Percentiles rank a stretch among this genome's conserved stretches.
These are phyloP conservation scores for Pseudopediastrum boryanum DNA, from an alignment of 139 green algal genomes.

Conservation along the genomic window DNA sequence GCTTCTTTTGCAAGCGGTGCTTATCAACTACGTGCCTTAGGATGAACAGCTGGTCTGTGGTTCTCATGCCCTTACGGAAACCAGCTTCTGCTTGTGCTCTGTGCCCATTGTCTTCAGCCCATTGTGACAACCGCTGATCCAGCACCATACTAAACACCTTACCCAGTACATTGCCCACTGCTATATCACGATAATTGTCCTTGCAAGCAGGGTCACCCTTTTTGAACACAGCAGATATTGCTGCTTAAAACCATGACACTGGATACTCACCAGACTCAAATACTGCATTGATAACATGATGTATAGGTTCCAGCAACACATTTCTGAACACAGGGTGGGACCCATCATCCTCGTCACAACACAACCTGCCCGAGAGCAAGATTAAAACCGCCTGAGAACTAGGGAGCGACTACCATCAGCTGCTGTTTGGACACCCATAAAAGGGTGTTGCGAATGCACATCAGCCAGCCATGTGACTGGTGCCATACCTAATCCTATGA, in stretches of 20 bases:
- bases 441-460: too few species aligned
- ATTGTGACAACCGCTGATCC: not conserved
- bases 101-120: not conserved
- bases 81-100: constrained; percentile 2
- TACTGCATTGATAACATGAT: constrained; percentile 4
- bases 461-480: too few species aligned
- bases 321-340: not conserved
- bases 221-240: constrained; percentile 17
- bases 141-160: constrained; percentile 18
- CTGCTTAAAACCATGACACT: not conserved
- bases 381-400: too few species aligned
- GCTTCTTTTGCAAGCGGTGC: too few species aligned
- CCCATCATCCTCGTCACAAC: too few species aligned
- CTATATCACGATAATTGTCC: constrained; percentile 18
- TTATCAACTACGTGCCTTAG: constrained; percentile 5
- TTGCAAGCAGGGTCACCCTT: not conserved
- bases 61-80: constrained; percentile 6
- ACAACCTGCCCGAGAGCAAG: too few species aligned
- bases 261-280: constrained; percentile 3
- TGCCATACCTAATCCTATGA: too few species aligned
- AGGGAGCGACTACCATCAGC: too few species aligned
- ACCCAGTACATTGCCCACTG: constrained; percentile 19
- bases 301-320: not conserved
- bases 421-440: too few species aligned
- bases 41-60: constrained; percentile 11